These are phyloP conservation scores for Lepidium africanum DNA, from an alignment of 345 rosid species.

Conservation along the genomic window DNA sequence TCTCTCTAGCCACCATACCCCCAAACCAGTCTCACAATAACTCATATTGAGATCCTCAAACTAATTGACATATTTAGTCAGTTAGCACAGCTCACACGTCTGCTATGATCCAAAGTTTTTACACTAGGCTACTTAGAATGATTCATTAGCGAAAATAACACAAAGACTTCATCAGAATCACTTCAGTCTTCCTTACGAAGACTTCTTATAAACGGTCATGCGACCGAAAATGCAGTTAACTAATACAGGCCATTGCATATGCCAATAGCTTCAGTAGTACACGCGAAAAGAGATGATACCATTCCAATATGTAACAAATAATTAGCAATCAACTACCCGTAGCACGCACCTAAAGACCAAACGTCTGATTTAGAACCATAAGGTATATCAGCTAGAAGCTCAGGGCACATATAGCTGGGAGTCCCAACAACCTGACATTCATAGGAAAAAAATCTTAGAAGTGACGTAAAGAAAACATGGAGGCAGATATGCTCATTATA, in stretches of 20 bases:
- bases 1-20: background rate
- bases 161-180: background rate
- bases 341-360: constrained; percentile 73
- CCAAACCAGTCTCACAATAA: background rate
- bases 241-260: background rate
- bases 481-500: background rate
- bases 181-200: background rate
- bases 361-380: constrained; percentile 87
- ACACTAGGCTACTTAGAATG: background rate
- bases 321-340: background rate
- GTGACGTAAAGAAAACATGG: background rate
- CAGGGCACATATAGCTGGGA: constrained; percentile 97
- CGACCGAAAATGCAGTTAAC: background rate
- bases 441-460: constrained; percentile 9
- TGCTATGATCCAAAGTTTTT: background rate
- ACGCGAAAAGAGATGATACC: background rate
- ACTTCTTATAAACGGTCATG: background rate
- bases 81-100: background rate
- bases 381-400: constrained; percentile 94
- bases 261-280: background rate
- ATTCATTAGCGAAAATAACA: background rate
- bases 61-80: background rate
- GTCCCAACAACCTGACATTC: constrained; percentile 79
- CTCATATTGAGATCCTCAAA: background rate
- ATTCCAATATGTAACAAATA: background rate